phyloP scores from a whole-genome alignment of 192 early-diverging fungal genomes.

The Podila verticillata region DNA sequence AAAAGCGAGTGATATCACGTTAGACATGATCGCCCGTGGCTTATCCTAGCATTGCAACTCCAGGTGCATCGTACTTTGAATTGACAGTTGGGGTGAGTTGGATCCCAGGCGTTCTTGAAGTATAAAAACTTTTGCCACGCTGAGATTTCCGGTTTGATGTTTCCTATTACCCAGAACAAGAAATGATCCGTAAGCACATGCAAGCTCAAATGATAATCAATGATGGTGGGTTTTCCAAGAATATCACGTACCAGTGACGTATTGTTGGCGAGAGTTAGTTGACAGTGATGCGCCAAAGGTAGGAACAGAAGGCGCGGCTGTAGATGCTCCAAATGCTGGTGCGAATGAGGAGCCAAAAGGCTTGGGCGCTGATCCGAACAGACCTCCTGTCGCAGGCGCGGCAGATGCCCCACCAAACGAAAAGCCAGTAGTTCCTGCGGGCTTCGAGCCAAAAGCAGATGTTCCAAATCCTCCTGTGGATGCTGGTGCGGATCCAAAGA shows the following conservation, averaged over 20 bases:
- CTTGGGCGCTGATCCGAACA: slow-evolving; percentile 39
- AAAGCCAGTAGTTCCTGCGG: slow-evolving; percentile 16
- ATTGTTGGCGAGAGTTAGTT: slow-evolving; percentile 56
- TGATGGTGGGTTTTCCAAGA: not conserved
- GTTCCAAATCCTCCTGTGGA: slow-evolving; percentile 21
- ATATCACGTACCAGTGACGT: slow-evolving; percentile 28
- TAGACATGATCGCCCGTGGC: not conserved
- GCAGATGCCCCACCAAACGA: slow-evolving; percentile 39
- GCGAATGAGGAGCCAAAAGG: slow-evolving; percentile 17
- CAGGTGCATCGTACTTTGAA: slow-evolving; percentile 67
- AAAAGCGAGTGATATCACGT: not conserved
- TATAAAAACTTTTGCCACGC: slow-evolving; percentile 71
- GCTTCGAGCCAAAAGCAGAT: not conserved
- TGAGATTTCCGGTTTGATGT: slow-evolving; percentile 45
- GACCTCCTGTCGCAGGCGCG: slow-evolving; percentile 24
- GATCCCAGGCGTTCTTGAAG: slow-evolving; percentile 82
- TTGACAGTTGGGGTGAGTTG: slow-evolving; percentile 76
- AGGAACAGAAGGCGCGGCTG: slow-evolving; percentile 24
- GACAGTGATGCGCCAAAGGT: slow-evolving; percentile 44
- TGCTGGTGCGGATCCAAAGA: slow-evolving; percentile 14
- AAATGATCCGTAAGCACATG: not conserved
- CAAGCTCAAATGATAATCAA: slow-evolving; percentile 4
- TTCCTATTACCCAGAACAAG: slow-evolving; percentile 2
- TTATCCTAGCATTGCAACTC: not conserved
- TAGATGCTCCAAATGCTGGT: slow-evolving; percentile 27